Evolutionary conservation across 108 stramenopile genomes (phyloP), one percentile per base, ranked within the genome.

Genomic region (Pseudonitzschia pungens): DNA sequence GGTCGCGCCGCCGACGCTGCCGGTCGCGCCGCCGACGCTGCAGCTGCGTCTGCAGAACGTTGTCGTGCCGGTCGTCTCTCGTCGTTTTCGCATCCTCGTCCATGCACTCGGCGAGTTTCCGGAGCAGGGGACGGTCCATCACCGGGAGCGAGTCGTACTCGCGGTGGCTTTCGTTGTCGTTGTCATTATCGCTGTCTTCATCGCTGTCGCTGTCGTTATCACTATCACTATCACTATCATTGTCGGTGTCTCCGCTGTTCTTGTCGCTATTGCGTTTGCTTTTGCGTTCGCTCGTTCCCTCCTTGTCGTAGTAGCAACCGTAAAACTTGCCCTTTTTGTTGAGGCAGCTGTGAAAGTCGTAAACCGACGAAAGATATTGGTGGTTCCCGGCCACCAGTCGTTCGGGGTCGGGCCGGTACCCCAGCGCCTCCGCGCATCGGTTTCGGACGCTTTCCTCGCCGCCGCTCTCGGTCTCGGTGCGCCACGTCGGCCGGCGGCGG

Each of bases 401-500:
- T 7, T 58, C 6, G 6, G 27, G 29, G 29, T 58, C 29, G 29
- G 57, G 57, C 6, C 27, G 15, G 29, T 58, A 58, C 4, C 14
- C 29, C 29, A 22, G 14, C 15, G 28, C 26, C 4, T 27, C 15
- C 0, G 7, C 4, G 29, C 57, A 58, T 8, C 27, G 15, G 21
- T 58, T 26, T 22, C 24, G 6, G 6, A 26, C 14, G 20, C 3
- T 51, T 3, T 51, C 9, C 7, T 16, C 10, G 50, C 9, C 9
- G 3, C n/a, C 50, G 3, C 20, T 10, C 1, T 9, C 20, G 16
- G 50, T 4, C 2, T 51, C 6, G n/a, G 26, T 22, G 9, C 57
- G 26, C 57, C 57, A 58, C 29, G 57, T 58, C 15, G 57, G 57
- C 11, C 57, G 21, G 7, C 26, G 57, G 29, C 57, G 57, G 57